phyloP scores from a whole-genome alignment of 345 rosid species.

The Noccaea caerulescens region DNA sequence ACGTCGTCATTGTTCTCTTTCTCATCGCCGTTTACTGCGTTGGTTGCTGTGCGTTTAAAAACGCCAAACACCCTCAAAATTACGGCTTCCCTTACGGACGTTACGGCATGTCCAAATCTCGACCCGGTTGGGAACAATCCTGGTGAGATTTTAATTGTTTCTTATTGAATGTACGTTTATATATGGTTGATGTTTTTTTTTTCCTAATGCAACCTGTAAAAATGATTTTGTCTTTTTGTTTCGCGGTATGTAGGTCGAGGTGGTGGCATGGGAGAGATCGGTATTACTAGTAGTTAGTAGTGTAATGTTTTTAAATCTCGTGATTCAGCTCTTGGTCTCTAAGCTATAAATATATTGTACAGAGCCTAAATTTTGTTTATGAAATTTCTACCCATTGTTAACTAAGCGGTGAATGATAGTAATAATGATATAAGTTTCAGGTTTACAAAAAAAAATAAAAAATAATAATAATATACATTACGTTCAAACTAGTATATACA shows the following conservation, averaged over 20 bases:
- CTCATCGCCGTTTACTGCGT: slow-evolving; percentile 70
- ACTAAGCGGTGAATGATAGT: not conserved
- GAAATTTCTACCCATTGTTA: too few relatives aligned
- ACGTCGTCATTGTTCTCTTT: slow-evolving; percentile 64
- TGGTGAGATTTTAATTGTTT: slow-evolving; percentile 53
- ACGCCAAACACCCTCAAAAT: slow-evolving; percentile 61
- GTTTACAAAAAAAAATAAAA: too few relatives aligned
- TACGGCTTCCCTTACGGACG: slow-evolving; percentile 64
- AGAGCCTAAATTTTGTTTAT: slow-evolving; percentile 10
- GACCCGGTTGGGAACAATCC: slow-evolving; percentile 75
- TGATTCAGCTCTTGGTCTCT: slow-evolving; percentile 22
- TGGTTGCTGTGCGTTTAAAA: slow-evolving; percentile 87
- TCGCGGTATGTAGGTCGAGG: slow-evolving; percentile 65
- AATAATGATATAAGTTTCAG: too few relatives aligned
- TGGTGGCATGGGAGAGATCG: slow-evolving; percentile 68
- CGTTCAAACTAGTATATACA: too few relatives aligned
- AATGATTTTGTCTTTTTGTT: too few relatives aligned
- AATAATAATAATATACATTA: too few relatives aligned
- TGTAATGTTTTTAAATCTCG: too few relatives aligned
- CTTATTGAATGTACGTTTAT: not conserved
- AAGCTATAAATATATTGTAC: slow-evolving; percentile 11
- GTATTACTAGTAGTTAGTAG: too few relatives aligned
- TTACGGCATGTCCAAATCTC: slow-evolving; percentile 70
- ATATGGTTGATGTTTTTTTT: too few relatives aligned
- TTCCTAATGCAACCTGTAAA: too few relatives aligned